Conservation (phyloP, 108 stramenopile genomes). For the Discostella stelligeroides region DNA sequence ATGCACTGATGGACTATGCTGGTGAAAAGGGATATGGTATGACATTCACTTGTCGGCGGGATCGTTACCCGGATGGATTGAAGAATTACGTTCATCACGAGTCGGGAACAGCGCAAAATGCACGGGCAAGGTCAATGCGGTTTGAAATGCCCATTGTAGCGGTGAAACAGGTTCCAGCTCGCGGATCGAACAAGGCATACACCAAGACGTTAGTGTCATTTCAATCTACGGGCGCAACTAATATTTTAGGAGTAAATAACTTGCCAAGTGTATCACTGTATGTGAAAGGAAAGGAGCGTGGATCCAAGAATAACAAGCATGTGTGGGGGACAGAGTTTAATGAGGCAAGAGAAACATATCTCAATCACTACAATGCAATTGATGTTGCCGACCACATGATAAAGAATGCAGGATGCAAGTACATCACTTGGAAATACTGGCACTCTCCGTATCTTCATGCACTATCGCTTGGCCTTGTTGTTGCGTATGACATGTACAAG, state of each 20-base stretch:
- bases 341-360: not conserved
- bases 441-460: slow-evolving; percentile 2
- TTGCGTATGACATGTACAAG: not conserved
- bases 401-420: not conserved
- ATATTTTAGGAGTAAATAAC: not conserved
- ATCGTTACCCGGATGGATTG: not conserved
- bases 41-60: not conserved
- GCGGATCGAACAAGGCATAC: not conserved
- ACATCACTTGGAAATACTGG: slow-evolving; percentile 11
- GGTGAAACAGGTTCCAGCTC: not conserved
- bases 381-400: not conserved
- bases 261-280: not conserved
- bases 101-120: not conserved
- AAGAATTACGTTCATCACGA: not conserved
- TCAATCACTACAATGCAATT: not conserved
- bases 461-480: not conserved
- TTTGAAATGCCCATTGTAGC: not conserved
- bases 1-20: not conserved
- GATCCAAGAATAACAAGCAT: not conserved
- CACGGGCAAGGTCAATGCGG: not conserved
- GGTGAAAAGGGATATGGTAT: not conserved
- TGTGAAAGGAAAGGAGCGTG: not conserved
- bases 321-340: not conserved
- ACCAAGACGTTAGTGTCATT: not conserved
- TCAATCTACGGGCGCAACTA: not conserved